phyloP scores from a whole-genome alignment of 2,329 filamentous ascomycete genomes.

The Talaromyces sp. region DNA sequence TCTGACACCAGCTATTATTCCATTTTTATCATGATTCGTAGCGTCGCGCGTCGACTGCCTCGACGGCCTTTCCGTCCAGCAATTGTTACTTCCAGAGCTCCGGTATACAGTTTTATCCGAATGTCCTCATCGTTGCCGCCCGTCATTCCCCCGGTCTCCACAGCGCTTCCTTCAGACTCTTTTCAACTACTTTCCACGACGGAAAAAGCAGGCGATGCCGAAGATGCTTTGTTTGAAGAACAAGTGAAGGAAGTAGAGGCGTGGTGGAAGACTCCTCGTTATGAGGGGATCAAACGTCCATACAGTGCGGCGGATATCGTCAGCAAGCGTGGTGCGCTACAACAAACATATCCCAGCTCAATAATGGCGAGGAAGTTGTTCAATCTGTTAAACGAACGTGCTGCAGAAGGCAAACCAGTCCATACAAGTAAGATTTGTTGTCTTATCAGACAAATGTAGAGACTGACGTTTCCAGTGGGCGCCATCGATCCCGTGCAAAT shows the following conservation, averaged over 20 bases:
- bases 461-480: constrained; percentile 62
- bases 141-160: constrained; percentile 60
- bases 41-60: constrained; percentile 34
- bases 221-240: constrained; percentile 79
- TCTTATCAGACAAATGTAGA: not conserved
- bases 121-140: constrained; percentile 56
- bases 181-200: constrained; percentile 81
- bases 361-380: constrained; percentile 95
- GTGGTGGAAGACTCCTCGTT: constrained; percentile 88
- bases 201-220: constrained; percentile 72
- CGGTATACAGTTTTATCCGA: constrained; percentile 39
- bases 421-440: constrained; percentile 69
- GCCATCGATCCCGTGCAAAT: constrained; percentile 99
- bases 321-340: constrained; percentile 82
- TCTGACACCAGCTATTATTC: not conserved
- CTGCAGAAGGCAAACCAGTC: constrained; percentile 76
- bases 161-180: constrained; percentile 64
- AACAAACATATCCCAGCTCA: constrained; percentile 86
- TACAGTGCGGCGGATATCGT: constrained; percentile 90
- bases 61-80: constrained; percentile 27
- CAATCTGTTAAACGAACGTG: constrained; percentile 75
- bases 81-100: constrained; percentile 27
- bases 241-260: constrained; percentile 80
- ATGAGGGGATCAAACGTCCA: constrained; percentile 82
- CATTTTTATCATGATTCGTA: constrained; percentile 33